Evolutionary conservation across 495 filamentous ascomycete species (phyloP).

Genomic region (Hyphodiscus hymeniophilus): DNA sequence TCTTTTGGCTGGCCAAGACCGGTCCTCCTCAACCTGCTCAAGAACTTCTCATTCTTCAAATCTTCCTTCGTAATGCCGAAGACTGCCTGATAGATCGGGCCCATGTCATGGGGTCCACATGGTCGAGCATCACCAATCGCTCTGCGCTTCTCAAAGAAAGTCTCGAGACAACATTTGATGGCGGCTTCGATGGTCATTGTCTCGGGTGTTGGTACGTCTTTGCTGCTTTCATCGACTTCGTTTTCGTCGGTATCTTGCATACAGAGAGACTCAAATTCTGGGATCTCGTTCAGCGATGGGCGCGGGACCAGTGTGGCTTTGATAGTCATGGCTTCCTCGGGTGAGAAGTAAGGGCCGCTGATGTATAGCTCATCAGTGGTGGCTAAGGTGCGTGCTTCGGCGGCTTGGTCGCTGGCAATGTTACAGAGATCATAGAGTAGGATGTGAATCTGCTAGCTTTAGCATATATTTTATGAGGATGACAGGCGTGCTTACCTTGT

Average conservation of each 20-base stretch:
- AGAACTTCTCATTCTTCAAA: conserved; percentile 15
- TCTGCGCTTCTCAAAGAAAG: conserved; percentile 26
- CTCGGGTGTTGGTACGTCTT: neutral
- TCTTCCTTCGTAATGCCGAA: conserved; percentile 16
- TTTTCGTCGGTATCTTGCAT: neutral
- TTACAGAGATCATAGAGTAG: conserved; percentile 17
- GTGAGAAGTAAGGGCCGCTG: conserved; percentile 24
- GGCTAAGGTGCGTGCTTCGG: conserved; percentile 18
- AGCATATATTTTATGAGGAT: too few species aligned
- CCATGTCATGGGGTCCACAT: conserved; percentile 19
- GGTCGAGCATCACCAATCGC: conserved; percentile 26
- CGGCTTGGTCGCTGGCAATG: conserved; percentile 7
- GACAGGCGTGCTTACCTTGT: too few species aligned
- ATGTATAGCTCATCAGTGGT: conserved; percentile 27
- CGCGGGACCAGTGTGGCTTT: conserved; percentile 17
- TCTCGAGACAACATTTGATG: conserved; percentile 17
- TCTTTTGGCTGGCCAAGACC: too few species aligned
- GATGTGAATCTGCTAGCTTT: conserved; percentile 18
- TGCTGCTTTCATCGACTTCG: conserved; percentile 7
- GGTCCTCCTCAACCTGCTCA: conserved; percentile 16
- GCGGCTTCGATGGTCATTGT: conserved; percentile 20
- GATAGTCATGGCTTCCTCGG: conserved; percentile 18
- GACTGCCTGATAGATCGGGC: conserved; percentile 14
- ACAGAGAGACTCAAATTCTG: conserved; percentile 17
- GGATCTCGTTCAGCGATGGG: conserved; percentile 15